Evolutionary conservation across 805 yeast genomes (phyloP).

Genomic region (Gaillardinia entomophila): DNA sequence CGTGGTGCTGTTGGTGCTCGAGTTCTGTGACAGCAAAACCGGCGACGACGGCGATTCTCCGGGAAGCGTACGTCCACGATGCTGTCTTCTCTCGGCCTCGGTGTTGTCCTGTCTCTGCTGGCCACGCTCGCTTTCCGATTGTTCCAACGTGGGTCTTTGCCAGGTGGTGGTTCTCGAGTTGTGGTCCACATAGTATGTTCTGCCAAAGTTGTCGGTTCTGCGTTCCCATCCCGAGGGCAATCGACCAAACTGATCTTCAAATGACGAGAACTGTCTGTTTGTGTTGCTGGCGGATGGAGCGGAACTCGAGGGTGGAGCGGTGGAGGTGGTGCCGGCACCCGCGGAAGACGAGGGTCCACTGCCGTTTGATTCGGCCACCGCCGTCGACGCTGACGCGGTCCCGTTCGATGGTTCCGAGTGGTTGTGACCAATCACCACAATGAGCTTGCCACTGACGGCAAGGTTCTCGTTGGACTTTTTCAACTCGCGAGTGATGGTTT

Average conservation of each 20-base stretch:
- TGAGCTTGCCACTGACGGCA: slow-evolving; percentile 89
- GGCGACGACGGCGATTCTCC: slow-evolving; percentile 43
- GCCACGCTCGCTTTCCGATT: slow-evolving; percentile 64
- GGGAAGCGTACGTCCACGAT: slow-evolving; percentile 85
- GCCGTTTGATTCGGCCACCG: slow-evolving; percentile 5
- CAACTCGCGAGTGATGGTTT: slow-evolving; percentile 88
- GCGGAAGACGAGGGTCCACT: slow-evolving; percentile 5
- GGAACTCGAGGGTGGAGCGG: slow-evolving; percentile 9
- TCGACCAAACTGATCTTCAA: slow-evolving; percentile 95
- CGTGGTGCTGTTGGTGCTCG: slow-evolving; percentile 13
- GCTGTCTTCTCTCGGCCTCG: slow-evolving; percentile 87
- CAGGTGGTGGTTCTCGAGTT: slow-evolving; percentile 98
- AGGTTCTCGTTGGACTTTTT: slow-evolving; percentile 88
- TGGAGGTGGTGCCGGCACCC: slow-evolving; percentile 1
- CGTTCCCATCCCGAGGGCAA: slow-evolving; percentile 99
- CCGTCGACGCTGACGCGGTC: slow-evolving; percentile 5
- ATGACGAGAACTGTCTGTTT: slow-evolving; percentile 76
- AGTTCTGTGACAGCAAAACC: slow-evolving; percentile 18
- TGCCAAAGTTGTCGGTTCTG: slow-evolving; percentile 93
- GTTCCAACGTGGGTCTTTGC: slow-evolving; percentile 89
- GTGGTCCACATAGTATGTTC: slow-evolving; percentile 97
- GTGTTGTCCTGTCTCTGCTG: slow-evolving; percentile 62
- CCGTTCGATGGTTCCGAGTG: slow-evolving; percentile 4
- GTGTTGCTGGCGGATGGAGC: slow-evolving; percentile 8
- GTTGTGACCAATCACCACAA: slow-evolving; percentile 62